phyloP scores from a whole-genome alignment of 179 eudicot genomes.

The Patellifolia procumbens region DNA sequence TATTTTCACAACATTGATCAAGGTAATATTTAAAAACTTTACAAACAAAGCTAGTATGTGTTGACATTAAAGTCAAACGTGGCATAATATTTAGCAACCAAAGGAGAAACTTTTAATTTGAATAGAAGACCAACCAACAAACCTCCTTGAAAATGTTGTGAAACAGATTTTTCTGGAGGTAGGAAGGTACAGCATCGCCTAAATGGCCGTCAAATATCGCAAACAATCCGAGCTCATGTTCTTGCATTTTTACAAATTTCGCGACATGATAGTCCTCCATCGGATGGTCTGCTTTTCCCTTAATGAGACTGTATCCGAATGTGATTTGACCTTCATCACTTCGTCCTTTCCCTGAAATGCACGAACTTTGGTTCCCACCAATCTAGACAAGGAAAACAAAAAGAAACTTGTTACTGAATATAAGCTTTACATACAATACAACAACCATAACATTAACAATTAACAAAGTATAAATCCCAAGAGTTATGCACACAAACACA shows the following conservation, averaged over 20 bases:
- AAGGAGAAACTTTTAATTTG: not conserved
- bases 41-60: not conserved
- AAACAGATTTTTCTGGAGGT: conserved; percentile 60
- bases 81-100: not conserved
- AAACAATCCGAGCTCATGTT: conserved; percentile 66
- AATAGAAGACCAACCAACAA: conserved; percentile 22
- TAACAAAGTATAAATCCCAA: too few species aligned
- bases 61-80: not conserved
- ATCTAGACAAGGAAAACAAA: conserved; percentile 23
- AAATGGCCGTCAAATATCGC: conserved; percentile 79
- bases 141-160: conserved; percentile 68
- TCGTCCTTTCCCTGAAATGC: conserved; percentile 58
- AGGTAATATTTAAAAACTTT: not conserved
- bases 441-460: not conserved
- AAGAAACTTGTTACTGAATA: not conserved
- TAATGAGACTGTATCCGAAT: conserved; percentile 65
- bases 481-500: too few species aligned
- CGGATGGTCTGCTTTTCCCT: conserved; percentile 73
- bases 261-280: conserved; percentile 88
- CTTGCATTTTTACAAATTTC: conserved; percentile 42
- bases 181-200: conserved; percentile 64
- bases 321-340: conserved; percentile 44
- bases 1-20: not conserved
- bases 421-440: not conserved
- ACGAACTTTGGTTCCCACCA: conserved; percentile 31